Percentiles rank a stretch among this genome's conserved stretches.
These are phyloP conservation scores for Macrocybe gigantea DNA, from an alignment of 768 basidiomycete genomes.

Conservation along the genomic window DNA sequence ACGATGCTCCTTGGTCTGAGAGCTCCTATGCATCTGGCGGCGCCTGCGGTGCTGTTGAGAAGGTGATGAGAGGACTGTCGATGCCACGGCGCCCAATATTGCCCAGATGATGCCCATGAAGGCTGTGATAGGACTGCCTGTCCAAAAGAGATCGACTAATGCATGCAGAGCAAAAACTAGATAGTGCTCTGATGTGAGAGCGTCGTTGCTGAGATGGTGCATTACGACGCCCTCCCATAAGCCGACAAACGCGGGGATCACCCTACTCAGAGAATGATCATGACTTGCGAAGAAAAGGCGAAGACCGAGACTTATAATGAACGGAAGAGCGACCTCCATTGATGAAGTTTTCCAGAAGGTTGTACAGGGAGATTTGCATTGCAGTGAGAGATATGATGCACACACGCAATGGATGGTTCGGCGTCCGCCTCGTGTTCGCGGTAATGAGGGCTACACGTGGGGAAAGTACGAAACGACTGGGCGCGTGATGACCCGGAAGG, in stretches of 20 bases:
- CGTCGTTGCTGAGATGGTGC: conserved; percentile 30
- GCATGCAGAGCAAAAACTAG: conserved; percentile 39
- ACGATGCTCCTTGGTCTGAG: too few species aligned
- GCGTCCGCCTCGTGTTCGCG: too few species aligned
- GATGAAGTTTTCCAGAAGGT: conserved; percentile 1
- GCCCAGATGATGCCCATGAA: conserved; percentile 33
- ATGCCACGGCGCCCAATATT: conserved; percentile 24
- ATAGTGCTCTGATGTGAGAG: conserved; percentile 28
- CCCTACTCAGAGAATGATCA: conserved; percentile 17
- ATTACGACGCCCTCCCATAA: conserved; percentile 64
- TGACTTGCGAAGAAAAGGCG: conserved; percentile 27
- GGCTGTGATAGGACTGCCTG: conserved; percentile 24
- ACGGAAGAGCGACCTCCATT: conserved; percentile 39
- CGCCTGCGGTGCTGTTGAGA: conserved; percentile 16
- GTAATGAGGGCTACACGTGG: too few species aligned
- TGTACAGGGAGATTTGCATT: conserved; percentile 6
- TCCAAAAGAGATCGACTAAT: conserved; percentile 34
- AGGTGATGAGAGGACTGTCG: conserved; percentile 24
- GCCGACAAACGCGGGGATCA: conserved; percentile 32
- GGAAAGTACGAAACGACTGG: too few species aligned
- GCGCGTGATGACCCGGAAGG: too few species aligned
- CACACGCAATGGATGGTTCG: too few species aligned
- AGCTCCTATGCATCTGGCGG: too few species aligned
- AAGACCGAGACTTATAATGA: conserved; percentile 35
- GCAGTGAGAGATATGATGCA: conserved; percentile 3